Evolutionary conservation across 2,329 filamentous ascomycete species (phyloP), one percentile per base, ranked within the genome.

Genomic region (Thelonectria blattea): DNA sequence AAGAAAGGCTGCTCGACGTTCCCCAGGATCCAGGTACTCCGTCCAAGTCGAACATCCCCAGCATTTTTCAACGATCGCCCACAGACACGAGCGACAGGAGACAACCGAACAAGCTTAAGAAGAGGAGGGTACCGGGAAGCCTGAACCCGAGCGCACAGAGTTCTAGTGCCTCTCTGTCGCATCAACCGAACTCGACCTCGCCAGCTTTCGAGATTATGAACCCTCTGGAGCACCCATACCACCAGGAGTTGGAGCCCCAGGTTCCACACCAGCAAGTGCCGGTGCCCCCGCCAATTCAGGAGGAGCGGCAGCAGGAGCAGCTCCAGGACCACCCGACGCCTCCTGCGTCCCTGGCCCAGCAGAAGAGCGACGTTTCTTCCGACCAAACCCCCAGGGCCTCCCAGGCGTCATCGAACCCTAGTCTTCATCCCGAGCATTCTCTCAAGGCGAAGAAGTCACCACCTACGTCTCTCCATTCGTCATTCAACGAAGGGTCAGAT

Each of bases 31-130:
- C 67, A 11, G 73, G 78, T n/a, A 88, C 87, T 0, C 86, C 88
- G 7, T 80, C 80, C 5, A 88, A 84, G 62, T 90, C 88, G 30
- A 88, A 86, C 60, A 75, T 96, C 56, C 83, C 90, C 52, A 86
- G 80, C 69, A 79, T 96, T 39, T 90, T 96, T 71, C 85, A 90
- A 69, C 85, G 89, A 65, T 89, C 90, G 2, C 87, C 89, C 1
- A 83, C 83, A 0, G 76, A 78, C 20, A 83, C 80, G 17, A 83
- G 79, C 39, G 88, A 88, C 63, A 88, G 85, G 68, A 86, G 91
- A 47, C 90, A 89, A 72, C 92, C 93, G 0, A 97, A 97, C 71
- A 97, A 97, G 76, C 80, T 99, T 52, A 91, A 90, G 75, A 98
- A 98, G 81, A 97, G 92, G 76, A 84, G 88, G 64, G 80, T 91